Conservation (phyloP, 768 basidiomycete genomes). For the Flagelloscypha sp. region DNA sequence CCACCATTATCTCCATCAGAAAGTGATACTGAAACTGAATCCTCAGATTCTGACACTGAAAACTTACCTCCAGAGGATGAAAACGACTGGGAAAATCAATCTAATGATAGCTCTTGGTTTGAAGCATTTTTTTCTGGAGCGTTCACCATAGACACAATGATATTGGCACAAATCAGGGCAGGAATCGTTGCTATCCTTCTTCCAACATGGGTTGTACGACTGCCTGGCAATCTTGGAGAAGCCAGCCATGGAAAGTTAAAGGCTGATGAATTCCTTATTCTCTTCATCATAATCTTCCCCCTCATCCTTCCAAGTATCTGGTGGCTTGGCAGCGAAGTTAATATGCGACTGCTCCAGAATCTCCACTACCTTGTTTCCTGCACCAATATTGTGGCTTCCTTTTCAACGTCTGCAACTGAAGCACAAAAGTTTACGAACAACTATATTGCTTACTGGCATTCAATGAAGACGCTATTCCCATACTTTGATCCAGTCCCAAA, state of each 20-base stretch:
- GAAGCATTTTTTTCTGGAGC: no score
- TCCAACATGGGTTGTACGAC: slow-evolving; percentile 11
- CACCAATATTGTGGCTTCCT: slow-evolving; percentile 10
- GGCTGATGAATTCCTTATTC: slow-evolving; percentile 8
- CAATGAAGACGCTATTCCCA: no score
- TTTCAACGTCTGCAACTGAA: slow-evolving; percentile 3
- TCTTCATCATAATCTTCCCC: slow-evolving; percentile 8
- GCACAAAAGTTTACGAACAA: slow-evolving; percentile 4
- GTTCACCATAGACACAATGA: no score
- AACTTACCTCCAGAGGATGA: no score
- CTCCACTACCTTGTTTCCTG: slow-evolving; percentile 9
- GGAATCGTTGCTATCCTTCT: slow-evolving; percentile 7
- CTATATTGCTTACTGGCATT: no score
- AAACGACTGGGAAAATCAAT: no score
- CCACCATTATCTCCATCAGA: no score
- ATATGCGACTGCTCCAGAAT: slow-evolving; percentile 2
- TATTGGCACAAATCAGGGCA: no score
- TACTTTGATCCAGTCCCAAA: no score
- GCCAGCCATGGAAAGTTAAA: slow-evolving; percentile 14
- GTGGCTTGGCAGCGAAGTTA: not conserved
- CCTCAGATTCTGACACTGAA: no score
- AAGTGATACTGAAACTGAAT: no score
- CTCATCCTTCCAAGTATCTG: slow-evolving; percentile 7
- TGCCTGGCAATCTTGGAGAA: slow-evolving; percentile 14
- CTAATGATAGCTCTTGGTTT: no score